Evolutionary conservation across 2,329 filamentous ascomycete genomes (phyloP), one percentile per base, ranked within the genome.

Genomic region (Aspergillus pseudoterreus): DNA sequence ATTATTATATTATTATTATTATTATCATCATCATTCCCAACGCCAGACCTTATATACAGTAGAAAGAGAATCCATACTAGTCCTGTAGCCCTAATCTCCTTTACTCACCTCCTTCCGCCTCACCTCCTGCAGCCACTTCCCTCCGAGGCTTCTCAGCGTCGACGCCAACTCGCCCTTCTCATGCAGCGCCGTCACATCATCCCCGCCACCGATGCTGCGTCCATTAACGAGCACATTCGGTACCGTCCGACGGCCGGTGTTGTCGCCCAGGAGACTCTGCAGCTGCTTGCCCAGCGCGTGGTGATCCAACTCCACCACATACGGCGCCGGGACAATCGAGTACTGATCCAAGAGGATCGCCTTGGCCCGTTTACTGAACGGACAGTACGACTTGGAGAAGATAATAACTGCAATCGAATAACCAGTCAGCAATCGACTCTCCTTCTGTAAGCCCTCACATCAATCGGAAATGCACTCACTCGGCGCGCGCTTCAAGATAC

Each of bases 301-400:
- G 57, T 84, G 71, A 71, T 99, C 91, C 11, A 99, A 82, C 73
- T 99, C 94, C 47, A 97, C 91, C 6, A 99, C 87, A 65, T 85
- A 88, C 0, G 94, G 94, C 10, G 82, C 74, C 0, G 94, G 94
- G 1, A 83, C 81, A 66, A 99, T 95, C 49, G 77, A 78, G 76
- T 97, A 97, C 62, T 87, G 86, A 19, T 92, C 83, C 39, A 96
- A 82, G 38, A 99, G 82, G 50, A 97, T 82, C 41, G 79, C 78
- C 74, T 99, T 99, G 43, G 94, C 94, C 61, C 84, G 85, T 67
- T 85, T 87, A 47, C 91, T 96, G 74, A 82, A 86, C 1, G 88
- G 90, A 71, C 94, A 99, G 74, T 92, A 96, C 1, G 88, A 83
- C 73, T 99, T 97, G 57, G 91, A 96, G 76, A 97, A 97, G 63